Evolutionary conservation across 345 rosid genomes (phyloP).

Genomic region (Syzygium oleosum): DNA sequence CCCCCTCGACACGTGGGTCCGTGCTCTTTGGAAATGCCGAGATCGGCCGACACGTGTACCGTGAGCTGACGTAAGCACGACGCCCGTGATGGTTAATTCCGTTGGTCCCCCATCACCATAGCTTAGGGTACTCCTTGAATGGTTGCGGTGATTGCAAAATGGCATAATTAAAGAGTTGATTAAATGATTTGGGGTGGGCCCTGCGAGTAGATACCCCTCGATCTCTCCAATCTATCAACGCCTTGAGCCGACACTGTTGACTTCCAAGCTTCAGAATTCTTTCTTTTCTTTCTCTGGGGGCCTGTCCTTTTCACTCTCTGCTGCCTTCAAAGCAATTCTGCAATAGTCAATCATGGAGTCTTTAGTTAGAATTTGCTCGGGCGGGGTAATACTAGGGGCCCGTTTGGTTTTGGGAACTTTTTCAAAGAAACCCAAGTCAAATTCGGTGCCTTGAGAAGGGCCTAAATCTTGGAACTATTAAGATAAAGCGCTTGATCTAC

Average conservation of each 20-base stretch:
- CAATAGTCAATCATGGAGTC: neutral
- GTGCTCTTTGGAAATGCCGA: fast-evolving
- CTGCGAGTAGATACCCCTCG: neutral
- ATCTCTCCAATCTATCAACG: neutral
- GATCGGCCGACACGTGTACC: neutral
- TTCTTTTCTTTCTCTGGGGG: neutral
- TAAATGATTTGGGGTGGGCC: neutral
- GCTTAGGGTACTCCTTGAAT: neutral
- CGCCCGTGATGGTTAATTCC: neutral
- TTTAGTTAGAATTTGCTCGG: neutral
- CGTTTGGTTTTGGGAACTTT: neutral
- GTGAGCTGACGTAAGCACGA: no score
- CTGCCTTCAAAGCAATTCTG: neutral
- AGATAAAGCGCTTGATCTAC: neutral
- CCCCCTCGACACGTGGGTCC: neutral
- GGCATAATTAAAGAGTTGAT: neutral
- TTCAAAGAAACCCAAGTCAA: neutral
- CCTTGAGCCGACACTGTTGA: constrained; percentile 22
- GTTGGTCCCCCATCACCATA: neutral
- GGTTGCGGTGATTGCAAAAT: neutral
- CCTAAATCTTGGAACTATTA: neutral
- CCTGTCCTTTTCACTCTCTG: neutral
- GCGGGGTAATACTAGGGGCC: neutral
- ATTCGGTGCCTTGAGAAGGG: neutral
- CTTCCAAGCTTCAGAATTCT: neutral